Base-by-base conservation (phyloP, 2,329 filamentous ascomycete species). In the Trichophaea hybrida region DNA sequence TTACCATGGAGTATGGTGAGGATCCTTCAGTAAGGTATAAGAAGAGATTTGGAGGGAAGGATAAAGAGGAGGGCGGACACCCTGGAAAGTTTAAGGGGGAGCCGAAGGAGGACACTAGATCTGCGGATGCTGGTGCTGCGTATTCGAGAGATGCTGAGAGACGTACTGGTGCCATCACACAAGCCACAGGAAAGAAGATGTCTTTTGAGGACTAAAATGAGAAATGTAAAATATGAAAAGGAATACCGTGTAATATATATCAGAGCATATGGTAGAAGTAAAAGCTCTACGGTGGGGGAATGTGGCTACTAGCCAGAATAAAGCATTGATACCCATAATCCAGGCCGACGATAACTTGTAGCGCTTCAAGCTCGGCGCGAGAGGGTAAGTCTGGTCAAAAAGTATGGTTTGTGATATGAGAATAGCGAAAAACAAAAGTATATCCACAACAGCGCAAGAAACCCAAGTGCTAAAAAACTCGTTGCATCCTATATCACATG, bases 1-100 rank as follows among this genome's bases (percentile, higher is more conserved):
- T 98, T 66, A 87, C 91, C 71, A 83, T 93, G 71, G 91, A 98
- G 72, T 89, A 91, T 69, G 93, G 93, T 17, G 93, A 98, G 74
- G 93, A 97, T 72, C 82, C 90, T 60, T 83, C 88, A 67, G 81
- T 82, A 37, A 77, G 93, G 60, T 98, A 98, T 73, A 91, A 91
- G 76, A 98, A 97, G 77, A 82, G 93, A 1, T 97, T 86, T 70
- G 86, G 88, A 74, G 73, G 64, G 72, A 72, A 66, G 62, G 64
- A 62, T 61, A 64, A 58, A 54, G 65, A 53, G 13, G 48, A 65
- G 35, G 44, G 63, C 13, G 68, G 71, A 65, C 68, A 70, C 32
- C 67, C 62, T 60, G 67, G 63, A 66, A 68, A 31, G 60, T 38
- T 13, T 46, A 64, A 37, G 57, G 49, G 32, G 64, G 35, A 68